A percentile compares a stretch with the other conserved stretches of the same genome.
phyloP scores from a whole-genome alignment of 2,329 filamentous ascomycete genomes.

The Aureobasidium mangrovei region DNA sequence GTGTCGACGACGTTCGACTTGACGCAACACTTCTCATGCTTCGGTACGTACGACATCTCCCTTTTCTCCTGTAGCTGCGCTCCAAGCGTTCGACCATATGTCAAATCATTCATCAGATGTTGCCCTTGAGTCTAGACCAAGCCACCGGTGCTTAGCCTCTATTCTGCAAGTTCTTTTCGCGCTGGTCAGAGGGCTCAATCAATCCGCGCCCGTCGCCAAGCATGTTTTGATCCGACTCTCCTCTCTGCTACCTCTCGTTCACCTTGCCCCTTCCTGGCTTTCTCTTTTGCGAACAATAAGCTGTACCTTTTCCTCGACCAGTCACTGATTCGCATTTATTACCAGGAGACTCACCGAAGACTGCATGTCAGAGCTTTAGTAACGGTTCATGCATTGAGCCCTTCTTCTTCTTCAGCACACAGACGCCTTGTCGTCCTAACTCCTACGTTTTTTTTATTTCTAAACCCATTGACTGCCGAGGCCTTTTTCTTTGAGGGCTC shows the following conservation, averaged over 20 bases:
- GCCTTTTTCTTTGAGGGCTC: background rate
- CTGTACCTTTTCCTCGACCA: background rate
- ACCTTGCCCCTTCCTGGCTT: no score
- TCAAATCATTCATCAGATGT: no score
- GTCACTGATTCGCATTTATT: background rate
- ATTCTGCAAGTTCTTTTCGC: background rate
- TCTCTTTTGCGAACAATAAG: background rate
- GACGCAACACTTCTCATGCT: background rate
- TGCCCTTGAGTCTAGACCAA: background rate
- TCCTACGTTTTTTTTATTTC: conserved; percentile 1
- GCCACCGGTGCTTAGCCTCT: conserved; percentile 4
- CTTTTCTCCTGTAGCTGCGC: background rate
- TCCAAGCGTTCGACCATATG: background rate
- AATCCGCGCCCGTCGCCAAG: no score
- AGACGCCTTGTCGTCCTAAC: conserved; percentile 14
- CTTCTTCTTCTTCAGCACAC: conserved; percentile 12
- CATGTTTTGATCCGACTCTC: no score
- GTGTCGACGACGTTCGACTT: background rate
- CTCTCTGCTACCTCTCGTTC: no score
- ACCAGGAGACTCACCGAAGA: background rate
- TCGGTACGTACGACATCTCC: background rate
- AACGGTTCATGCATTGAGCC: background rate
- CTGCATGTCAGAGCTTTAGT: background rate
- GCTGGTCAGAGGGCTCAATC: no score
- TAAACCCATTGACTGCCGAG: background rate